phyloP scores from a whole-genome alignment of 768 basidiomycete genomes.

The Paxillus ammoniavirescens region DNA sequence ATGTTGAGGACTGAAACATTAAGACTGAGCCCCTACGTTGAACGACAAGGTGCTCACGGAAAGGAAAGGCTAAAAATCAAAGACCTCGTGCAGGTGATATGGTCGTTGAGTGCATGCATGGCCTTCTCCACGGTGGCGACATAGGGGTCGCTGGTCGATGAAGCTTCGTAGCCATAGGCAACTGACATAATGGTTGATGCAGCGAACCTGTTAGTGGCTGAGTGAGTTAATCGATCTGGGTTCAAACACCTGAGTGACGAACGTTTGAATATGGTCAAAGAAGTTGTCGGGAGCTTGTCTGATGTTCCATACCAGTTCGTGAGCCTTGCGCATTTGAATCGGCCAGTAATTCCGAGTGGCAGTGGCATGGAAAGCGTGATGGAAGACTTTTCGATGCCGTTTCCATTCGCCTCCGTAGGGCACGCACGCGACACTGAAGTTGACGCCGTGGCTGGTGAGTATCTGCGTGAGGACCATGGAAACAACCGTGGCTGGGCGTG shows the following conservation, averaged over 20 bases:
- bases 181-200: slow-evolving; percentile 32
- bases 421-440: slow-evolving; percentile 35
- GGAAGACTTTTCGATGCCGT: slow-evolving; percentile 35
- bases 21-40: background rate
- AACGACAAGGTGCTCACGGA: background rate
- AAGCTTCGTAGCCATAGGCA: slow-evolving; percentile 36
- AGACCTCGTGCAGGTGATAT: background rate
- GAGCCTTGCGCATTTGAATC: slow-evolving; percentile 32
- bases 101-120: background rate
- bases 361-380: slow-evolving; percentile 35
- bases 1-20: background rate
- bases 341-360: slow-evolving; percentile 27
- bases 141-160: slow-evolving; percentile 28
- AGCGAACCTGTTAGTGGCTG: slow-evolving; percentile 17
- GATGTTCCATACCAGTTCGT: slow-evolving; percentile 31
- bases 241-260: background rate
- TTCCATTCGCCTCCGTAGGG: slow-evolving; percentile 39
- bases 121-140: slow-evolving; percentile 28
- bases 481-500: slow-evolving; percentile 18
- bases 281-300: slow-evolving; percentile 26
- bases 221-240: background rate
- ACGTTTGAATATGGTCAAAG: slow-evolving; percentile 23
- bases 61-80: background rate
- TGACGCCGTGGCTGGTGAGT: background rate
- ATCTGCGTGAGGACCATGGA: slow-evolving; percentile 25